phyloP scores from a whole-genome alignment of 1,284 basidiomycete genomes.

The Malassezia pachydermatis region DNA sequence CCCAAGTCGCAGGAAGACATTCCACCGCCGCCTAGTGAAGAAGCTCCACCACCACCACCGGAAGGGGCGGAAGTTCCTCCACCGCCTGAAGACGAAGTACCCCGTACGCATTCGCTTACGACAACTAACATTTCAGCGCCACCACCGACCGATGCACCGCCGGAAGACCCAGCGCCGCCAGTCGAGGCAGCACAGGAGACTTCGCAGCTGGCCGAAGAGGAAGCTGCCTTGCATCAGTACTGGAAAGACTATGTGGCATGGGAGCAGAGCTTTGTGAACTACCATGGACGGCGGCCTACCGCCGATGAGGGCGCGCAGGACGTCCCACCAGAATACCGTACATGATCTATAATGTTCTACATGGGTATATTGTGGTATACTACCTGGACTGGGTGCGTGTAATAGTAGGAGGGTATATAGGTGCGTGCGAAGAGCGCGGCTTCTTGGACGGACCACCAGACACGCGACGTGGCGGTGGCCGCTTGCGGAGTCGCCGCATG shows the following conservation, averaged over 20 bases:
- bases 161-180: slow-evolving; percentile 6
- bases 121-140: slow-evolving; percentile 3
- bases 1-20: background rate
- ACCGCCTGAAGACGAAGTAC: slow-evolving; percentile 14
- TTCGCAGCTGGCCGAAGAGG: slow-evolving; percentile 23
- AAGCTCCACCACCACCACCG: slow-evolving; percentile 12
- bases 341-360: slow-evolving; percentile 11
- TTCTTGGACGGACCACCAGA: no score
- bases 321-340: slow-evolving; percentile 37
- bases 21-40: slow-evolving; percentile 8
- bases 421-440: no score
- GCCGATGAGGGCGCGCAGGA: slow-evolving; percentile 44
- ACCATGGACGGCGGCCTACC: slow-evolving; percentile 38
- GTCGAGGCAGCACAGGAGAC: background rate
- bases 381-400: background rate
- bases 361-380: background rate
- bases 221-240: slow-evolving; percentile 36
- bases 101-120: slow-evolving; percentile 6
- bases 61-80: slow-evolving; percentile 14
- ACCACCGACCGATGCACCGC: slow-evolving; percentile 9
- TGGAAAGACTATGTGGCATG: slow-evolving; percentile 45
- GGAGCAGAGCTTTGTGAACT: slow-evolving; percentile 39
- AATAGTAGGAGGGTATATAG: no score
- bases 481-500: no score
- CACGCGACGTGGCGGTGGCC: background rate